phyloP scores from a whole-genome alignment of 2,329 filamentous ascomycete species.

The Botrytis fabae region DNA sequence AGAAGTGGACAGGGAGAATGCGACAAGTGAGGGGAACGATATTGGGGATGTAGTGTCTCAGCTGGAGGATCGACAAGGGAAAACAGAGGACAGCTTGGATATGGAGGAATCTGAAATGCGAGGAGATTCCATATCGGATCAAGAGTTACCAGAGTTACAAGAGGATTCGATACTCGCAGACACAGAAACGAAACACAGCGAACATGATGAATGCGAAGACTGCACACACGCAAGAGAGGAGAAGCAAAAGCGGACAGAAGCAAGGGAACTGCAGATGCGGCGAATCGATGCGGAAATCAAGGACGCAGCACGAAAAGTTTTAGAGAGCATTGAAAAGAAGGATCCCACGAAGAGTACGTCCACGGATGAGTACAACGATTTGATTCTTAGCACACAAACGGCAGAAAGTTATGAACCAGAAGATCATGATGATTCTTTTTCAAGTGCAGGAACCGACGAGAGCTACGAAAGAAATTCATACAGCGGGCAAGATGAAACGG shows the following conservation, averaged over 20 bases:
- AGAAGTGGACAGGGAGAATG: conserved; percentile 32
- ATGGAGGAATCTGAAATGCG: neutral
- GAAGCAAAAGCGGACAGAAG: conserved; percentile 25
- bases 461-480: conserved; percentile 34
- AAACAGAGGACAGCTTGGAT: conserved; percentile 1
- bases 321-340: conserved; percentile 49
- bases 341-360: conserved; percentile 27
- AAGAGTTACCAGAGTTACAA: neutral
- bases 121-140: conserved; percentile 9
- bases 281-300: conserved; percentile 55
- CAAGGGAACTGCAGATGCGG: conserved; percentile 34
- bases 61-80: neutral
- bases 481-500: conserved; percentile 30
- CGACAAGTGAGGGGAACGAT: conserved; percentile 8
- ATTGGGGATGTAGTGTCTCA: conserved; percentile 19
- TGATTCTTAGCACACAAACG: conserved; percentile 40
- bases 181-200: conserved; percentile 21
- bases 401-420: conserved; percentile 38
- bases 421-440: conserved; percentile 19
- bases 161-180: conserved; percentile 24
- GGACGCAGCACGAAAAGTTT: conserved; percentile 52
- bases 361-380: conserved; percentile 36
- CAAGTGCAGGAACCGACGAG: conserved; percentile 33
- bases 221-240: conserved; percentile 27
- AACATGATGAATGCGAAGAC: conserved; percentile 21